Percentiles rank a stretch among this genome's conserved stretches.
Conservation (phyloP, 2,329 filamentous ascomycete genomes). For the Diatrype stigma region DNA sequence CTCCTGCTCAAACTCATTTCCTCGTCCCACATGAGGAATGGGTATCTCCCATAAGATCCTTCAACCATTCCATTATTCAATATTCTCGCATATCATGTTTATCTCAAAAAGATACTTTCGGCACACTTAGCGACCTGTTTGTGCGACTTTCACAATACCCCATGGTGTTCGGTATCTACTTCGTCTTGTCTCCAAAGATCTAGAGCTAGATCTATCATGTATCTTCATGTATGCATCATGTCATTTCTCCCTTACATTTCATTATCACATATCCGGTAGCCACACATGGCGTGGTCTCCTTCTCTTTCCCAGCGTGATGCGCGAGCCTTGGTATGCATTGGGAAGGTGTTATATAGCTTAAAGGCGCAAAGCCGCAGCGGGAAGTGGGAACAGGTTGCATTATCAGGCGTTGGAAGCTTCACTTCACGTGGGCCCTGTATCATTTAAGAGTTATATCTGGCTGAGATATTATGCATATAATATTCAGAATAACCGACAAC, state of each 20-base stretch:
- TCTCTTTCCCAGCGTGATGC: background rate
- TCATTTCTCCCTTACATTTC: background rate
- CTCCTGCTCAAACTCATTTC: too few species aligned
- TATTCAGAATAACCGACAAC: too few species aligned
- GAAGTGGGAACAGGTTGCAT: too few species aligned
- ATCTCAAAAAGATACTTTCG: too few species aligned
- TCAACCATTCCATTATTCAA: background rate
- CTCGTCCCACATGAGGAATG: background rate
- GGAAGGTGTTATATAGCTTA: background rate
- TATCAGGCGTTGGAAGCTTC: too few species aligned
- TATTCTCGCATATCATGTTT: background rate
- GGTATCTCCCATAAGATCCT: background rate
- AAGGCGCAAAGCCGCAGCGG: too few species aligned
- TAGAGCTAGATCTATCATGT: background rate
- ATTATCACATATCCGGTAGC: background rate
- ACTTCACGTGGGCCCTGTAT: too few species aligned
- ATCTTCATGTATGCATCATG: background rate
- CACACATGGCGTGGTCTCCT: background rate
- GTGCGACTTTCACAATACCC: background rate
- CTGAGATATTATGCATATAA: too few species aligned
- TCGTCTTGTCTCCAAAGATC: background rate
- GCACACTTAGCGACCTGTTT: background rate
- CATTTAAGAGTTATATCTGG: too few species aligned
- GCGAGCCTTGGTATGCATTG: background rate
- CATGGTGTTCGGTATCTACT: background rate